phyloP scores from a whole-genome alignment of 306 rosid genomes.

The Lablab purpureus region DNA sequence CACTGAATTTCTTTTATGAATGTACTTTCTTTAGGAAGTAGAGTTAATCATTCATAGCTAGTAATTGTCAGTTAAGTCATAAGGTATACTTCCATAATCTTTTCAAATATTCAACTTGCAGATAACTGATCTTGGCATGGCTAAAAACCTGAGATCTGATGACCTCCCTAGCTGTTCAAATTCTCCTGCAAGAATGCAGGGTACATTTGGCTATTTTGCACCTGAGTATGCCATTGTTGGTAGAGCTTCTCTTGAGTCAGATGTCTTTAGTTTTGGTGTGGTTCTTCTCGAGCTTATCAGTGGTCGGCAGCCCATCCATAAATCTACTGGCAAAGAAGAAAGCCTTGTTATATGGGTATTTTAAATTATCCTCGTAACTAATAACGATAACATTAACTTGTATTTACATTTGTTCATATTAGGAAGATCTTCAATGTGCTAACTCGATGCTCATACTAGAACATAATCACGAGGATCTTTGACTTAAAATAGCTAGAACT shows the following conservation, averaged over 20 bases:
- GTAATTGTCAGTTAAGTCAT: slow-evolving; percentile 18
- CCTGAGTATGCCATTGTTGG: slow-evolving; percentile 96
- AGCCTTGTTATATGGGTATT: slow-evolving; percentile 98
- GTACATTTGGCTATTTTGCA: slow-evolving; percentile 99
- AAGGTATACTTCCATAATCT: slow-evolving; percentile 27
- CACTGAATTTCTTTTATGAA: slow-evolving; percentile 2
- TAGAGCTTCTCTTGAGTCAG: slow-evolving; percentile 90
- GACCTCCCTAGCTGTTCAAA: slow-evolving; percentile 81
- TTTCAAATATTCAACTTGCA: slow-evolving; percentile 53
- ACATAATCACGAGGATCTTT: slow-evolving; percentile 10
- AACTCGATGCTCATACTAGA: background rate
- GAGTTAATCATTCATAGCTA: slow-evolving; percentile 1
- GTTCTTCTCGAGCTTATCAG: slow-evolving; percentile 99
- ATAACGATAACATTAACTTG: slow-evolving; percentile 28
- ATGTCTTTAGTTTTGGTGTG: slow-evolving; percentile 96
- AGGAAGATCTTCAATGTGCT: slow-evolving; percentile 24
- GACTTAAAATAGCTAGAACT: background rate
- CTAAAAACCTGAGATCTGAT: slow-evolving; percentile 79
- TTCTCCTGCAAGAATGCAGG: slow-evolving; percentile 98
- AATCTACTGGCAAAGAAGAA: slow-evolving; percentile 77
- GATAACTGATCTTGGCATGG: slow-evolving; percentile 99
- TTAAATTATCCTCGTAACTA: background rate
- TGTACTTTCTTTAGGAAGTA: slow-evolving; percentile 12
- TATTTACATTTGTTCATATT: slow-evolving; percentile 17
- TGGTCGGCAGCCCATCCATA: slow-evolving; percentile 90